Base-by-base conservation (phyloP, 768 basidiomycete genomes). In the Tylopilus sp. region DNA sequence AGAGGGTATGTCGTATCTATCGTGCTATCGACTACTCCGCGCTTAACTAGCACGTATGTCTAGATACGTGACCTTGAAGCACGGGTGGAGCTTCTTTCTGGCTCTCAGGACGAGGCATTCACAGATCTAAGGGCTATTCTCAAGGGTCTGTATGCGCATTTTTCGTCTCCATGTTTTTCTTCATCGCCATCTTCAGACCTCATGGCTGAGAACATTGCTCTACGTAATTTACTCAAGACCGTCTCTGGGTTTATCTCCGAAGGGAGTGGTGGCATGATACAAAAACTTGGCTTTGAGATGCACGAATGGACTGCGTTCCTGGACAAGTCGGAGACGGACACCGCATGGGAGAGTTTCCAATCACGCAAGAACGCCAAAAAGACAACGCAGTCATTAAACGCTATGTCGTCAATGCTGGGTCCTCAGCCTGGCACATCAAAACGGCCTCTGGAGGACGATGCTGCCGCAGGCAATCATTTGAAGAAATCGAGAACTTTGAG, bases 21-120 rank as follows among this genome's bases (percentile, higher is more conserved):
- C 16, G 17, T 33, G 14, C 14, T 21, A 19, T 45, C 50, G 28
- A 31, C 48, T 10, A 7, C 19, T 19, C 29, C 33, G 43, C 31
- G 45, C 50, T 52, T 50, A 55, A 56, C 37, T 25, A 40, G 19
- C 19, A 2, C 30, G 28, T 50, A 56, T 42, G 26, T 36, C 45
- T 61, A 97, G 91, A 94, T 97, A 70, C 89, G 93, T 21, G 94
- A 97, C 72, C 83, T 97, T 33, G 94, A 97, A 73, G 93, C 93
- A 19, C 83, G 90, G 41, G 92, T 97, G n/a, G 93, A 95, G 71
- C 85, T 97, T 9, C 79, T 97, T 17, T 96, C 93, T 6, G 92
- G 91, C 19, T 90, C 89, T 37, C 86, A 92, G 63, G 94, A 94
- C 77, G 91, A 96, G 70, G 85, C 91, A 7, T 74, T 92, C 50